These are phyloP conservation scores for Betula pendula DNA, from an alignment of 306 rosid genomes.

Conservation along the genomic window DNA sequence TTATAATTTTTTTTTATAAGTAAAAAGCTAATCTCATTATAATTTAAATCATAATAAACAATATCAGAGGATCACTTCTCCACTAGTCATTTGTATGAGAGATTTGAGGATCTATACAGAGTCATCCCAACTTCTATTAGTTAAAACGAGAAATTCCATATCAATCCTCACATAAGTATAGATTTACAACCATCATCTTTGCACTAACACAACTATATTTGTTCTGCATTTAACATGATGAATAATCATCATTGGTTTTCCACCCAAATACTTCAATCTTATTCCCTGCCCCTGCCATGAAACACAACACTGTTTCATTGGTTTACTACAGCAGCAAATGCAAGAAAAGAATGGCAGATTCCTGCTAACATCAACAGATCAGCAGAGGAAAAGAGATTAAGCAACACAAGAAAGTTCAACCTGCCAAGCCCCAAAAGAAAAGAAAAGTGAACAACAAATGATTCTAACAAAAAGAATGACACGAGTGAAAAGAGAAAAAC, in stretches of 20 bases:
- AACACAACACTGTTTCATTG: not conserved
- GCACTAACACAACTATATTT: not conserved
- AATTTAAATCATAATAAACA: not conserved
- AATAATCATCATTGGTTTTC: not conserved
- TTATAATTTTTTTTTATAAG: no score
- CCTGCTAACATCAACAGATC: no score
- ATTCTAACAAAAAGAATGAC: not conserved
- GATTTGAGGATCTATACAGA: no score
- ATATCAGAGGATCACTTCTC: not conserved
- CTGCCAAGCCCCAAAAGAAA: not conserved
- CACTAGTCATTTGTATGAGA: no score
- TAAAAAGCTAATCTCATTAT: no score
- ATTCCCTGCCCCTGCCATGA: not conserved
- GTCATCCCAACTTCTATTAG: no score
- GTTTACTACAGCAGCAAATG: no score
- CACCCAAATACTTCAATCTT: not conserved
- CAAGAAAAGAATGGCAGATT: no score
- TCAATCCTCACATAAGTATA: no score
- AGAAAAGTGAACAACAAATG: not conserved
- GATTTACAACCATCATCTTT: no score
- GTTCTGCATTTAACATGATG: not conserved
- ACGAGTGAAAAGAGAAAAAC: not conserved
- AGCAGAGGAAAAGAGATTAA: no score
- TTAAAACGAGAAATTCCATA: no score
- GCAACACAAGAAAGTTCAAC: not conserved